Conservation (phyloP, 208 protist species). For the Vickermania spadyakhi region DNA sequence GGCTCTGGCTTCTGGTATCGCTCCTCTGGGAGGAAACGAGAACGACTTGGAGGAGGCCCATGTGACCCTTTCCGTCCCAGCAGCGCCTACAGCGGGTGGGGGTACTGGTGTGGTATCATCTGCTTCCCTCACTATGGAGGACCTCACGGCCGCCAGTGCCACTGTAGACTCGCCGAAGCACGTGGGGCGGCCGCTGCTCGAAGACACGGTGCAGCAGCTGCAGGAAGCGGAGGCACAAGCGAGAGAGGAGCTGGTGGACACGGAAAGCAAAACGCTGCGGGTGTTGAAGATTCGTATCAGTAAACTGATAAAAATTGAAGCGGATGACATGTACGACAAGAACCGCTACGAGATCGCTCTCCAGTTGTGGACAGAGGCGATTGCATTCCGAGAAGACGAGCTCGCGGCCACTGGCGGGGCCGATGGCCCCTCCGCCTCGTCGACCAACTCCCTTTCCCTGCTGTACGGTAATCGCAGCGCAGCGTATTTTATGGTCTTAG, state of each 20-base stretch:
- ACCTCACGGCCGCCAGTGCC: too few species aligned
- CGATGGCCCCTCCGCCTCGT: too few species aligned
- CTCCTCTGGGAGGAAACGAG: too few species aligned
- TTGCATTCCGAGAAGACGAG: slow-evolving; percentile 57
- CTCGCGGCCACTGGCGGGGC: too few species aligned
- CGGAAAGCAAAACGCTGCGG: slow-evolving; percentile 4
- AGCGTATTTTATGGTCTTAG: slow-evolving; percentile 80
- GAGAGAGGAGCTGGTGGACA: not conserved
- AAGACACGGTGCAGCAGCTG: not conserved
- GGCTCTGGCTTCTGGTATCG: too few species aligned
- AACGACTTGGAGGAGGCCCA: too few species aligned
- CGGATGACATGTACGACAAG: slow-evolving; percentile 81
- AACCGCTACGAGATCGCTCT: slow-evolving; percentile 71
- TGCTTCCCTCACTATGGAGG: too few species aligned
- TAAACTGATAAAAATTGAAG: slow-evolving; percentile 61
- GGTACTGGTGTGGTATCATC: too few species aligned
- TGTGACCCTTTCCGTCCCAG: too few species aligned
- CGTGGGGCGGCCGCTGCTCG: too few species aligned
- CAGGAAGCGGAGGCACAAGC: not conserved
- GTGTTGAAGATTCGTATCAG: slow-evolving; percentile 20
- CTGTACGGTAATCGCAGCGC: slow-evolving; percentile 86
- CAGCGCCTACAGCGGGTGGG: too few species aligned
- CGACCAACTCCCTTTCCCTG: slow-evolving; percentile 40
- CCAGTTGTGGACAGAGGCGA: slow-evolving; percentile 80
- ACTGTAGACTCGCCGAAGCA: too few species aligned